Base-by-base conservation (phyloP, 768 basidiomycete genomes). In the Lentinula aciculospora region DNA sequence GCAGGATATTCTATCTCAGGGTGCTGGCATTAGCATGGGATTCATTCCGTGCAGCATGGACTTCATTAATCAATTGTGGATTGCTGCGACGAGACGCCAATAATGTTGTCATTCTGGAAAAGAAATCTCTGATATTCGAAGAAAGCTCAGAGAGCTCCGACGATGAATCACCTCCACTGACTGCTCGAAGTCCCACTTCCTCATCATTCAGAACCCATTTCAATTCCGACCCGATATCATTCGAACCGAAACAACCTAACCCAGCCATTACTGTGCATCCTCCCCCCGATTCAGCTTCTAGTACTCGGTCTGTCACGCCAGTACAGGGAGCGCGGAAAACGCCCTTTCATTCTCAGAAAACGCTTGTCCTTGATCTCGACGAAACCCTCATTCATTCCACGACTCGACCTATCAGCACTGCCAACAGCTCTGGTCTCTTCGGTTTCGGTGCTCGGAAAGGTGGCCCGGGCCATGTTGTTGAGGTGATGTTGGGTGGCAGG, bases 331-430 rank as follows among this genome's bases (percentile, higher is more conserved):
- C 78, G 12, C 81, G 83, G 62, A 85, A 80, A 65, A 82, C 86
- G 0, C 85, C 88, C 3, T 88, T 96, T 62, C 88, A 88, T 64
- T 77, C 84, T 31, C 94, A 84, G 27, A 99, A 99, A 77, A 97
- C 94, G 0, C 85, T 99, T 36, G 94, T 99, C 29, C 84, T 99
- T 44, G 97, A 99, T 74, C 79, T 99, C 53, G 97, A 99, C 70
- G 97, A 99, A 74, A 99, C 97, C 0, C 84, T 99, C 48, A 98
- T 98, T 58, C 97, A 99, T 68, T 97, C 95, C 2, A 98, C 97
- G 0, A 92, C 94, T 17, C 81, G 93, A 36, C 88, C 91, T 25
- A 77, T 89, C 32, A 70, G 74, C 51, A 69, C 76, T 65, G 74
- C 63, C 65, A 72, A 59, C 31, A 79, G 85, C 23, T 79, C 82